phyloP scores from a whole-genome alignment of 805 yeast species.

The Candida anglica region DNA sequence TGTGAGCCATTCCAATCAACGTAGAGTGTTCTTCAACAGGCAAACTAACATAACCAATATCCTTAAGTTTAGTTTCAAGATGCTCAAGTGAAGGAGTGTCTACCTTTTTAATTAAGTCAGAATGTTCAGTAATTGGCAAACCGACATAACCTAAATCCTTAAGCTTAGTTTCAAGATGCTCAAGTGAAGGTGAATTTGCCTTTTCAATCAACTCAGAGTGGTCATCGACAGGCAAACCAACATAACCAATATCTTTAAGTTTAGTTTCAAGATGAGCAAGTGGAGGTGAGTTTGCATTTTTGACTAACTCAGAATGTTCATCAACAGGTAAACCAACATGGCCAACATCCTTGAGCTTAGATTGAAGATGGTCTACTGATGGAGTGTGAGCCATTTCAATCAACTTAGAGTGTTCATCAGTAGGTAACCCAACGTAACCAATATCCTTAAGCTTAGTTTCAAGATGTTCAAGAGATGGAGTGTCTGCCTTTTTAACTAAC shows the following conservation, averaged over 20 bases:
- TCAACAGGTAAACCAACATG: constrained; percentile 8
- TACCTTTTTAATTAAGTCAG: constrained; percentile 2
- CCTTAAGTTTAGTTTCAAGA: constrained; percentile 17
- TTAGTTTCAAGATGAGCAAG: constrained; percentile 14
- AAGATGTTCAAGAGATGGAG: constrained; percentile 23
- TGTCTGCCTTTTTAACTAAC: constrained; percentile 4
- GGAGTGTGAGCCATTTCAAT: constrained; percentile 20
- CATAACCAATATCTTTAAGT: constrained; percentile 12
- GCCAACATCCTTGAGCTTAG: constrained; percentile 14
- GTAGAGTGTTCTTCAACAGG: constrained; percentile 7
- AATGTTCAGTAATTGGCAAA: constrained; percentile 8
- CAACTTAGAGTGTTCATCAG: constrained; percentile 26
- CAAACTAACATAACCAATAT: constrained; percentile 10
- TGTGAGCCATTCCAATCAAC: constrained; percentile 12
- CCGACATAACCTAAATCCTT: constrained; percentile 8
- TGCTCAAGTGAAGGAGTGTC: constrained; percentile 17
- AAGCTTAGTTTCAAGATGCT: constrained; percentile 21
- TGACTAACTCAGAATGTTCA: constrained; percentile 9
- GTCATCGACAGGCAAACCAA: constrained; percentile 11
- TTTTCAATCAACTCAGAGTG: constrained; percentile 7
- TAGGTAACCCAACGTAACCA: constrained; percentile 23
- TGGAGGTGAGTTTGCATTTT: constrained; percentile 15
- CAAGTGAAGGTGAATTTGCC: constrained; percentile 12
- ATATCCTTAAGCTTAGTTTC: constrained; percentile 14
- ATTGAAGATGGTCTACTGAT: constrained; percentile 15